Evolutionary conservation across 2,329 filamentous ascomycete species (phyloP).

Genomic region (Fusarium nisikadoi): DNA sequence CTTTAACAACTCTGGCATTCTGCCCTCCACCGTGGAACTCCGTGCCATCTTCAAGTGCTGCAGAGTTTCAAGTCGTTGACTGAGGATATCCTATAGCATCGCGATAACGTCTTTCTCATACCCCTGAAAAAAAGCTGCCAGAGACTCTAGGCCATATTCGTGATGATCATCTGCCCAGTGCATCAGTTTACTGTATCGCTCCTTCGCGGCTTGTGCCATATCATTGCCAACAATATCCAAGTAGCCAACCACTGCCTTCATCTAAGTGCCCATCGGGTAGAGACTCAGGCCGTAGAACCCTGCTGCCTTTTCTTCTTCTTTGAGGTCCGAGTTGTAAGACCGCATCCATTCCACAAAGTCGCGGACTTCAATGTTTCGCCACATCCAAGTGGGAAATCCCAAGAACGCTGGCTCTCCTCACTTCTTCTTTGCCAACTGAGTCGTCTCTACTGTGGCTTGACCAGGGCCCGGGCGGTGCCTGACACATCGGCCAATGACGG

Average conservation of each 20-base stretch:
- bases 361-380: conserved; percentile 30
- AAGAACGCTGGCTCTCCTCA: conserved; percentile 22
- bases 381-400: conserved; percentile 29
- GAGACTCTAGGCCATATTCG: conserved; percentile 27
- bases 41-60: not conserved
- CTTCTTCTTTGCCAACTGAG: conserved; percentile 12
- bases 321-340: conserved; percentile 12
- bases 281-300: conserved; percentile 26
- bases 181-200: conserved; percentile 18
- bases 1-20: conserved; percentile 28
- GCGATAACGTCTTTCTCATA: conserved; percentile 17
- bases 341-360: conserved; percentile 30
- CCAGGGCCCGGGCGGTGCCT: conserved; percentile 10
- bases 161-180: conserved; percentile 26
- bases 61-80: conserved; percentile 16
- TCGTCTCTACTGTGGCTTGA: conserved; percentile 14
- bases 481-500: conserved; percentile 26
- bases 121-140: conserved; percentile 20
- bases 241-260: conserved; percentile 26
- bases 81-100: conserved; percentile 18
- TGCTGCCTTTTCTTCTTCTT: not conserved
- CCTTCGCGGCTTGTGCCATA: conserved; percentile 27
- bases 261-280: conserved; percentile 29
- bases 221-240: conserved; percentile 25
- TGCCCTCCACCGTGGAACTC: conserved; percentile 28